A percentile compares a stretch with the other conserved stretches of the same genome.
These are phyloP conservation scores for Penicillium hordei DNA, from an alignment of 2,329 filamentous ascomycete species.

Conservation along the genomic window DNA sequence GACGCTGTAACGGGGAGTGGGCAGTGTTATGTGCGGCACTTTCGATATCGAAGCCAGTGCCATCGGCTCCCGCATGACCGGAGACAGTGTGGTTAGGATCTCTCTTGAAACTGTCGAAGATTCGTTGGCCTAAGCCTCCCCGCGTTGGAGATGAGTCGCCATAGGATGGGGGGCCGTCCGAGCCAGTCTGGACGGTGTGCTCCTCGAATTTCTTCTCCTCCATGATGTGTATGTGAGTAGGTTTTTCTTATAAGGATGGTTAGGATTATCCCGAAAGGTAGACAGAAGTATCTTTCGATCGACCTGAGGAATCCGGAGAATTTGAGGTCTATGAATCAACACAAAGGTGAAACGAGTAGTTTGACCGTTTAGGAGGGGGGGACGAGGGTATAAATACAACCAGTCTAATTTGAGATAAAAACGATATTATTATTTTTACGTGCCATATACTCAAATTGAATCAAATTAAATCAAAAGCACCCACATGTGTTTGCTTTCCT, in stretches of 20 bases:
- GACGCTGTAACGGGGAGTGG: conserved; percentile 70
- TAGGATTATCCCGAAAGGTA: not conserved
- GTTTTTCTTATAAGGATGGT: not conserved
- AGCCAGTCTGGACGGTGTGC: conserved; percentile 21
- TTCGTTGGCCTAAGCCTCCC: conserved; percentile 28
- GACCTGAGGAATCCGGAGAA: not conserved
- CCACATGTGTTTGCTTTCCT: not conserved
- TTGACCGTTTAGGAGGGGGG: not conserved
- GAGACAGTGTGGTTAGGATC: conserved; percentile 43
- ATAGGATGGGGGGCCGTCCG: conserved; percentile 32
- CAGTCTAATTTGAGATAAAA: conserved; percentile 1
- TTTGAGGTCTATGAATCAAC: not conserved
- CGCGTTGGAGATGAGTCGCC: conserved; percentile 31
- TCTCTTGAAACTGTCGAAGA: conserved; percentile 46
- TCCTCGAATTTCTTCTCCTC: conserved; percentile 34
- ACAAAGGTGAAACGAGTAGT: not conserved
- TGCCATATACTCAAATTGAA: not conserved
- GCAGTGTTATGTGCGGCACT: conserved; percentile 63
- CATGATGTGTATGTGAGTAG: conserved; percentile 21
- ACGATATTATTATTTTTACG: not conserved
- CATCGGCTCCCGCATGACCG: conserved; percentile 50
- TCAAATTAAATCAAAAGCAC: not conserved
- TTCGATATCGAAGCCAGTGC: conserved; percentile 63
- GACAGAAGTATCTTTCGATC: not conserved
- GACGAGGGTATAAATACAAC: conserved; percentile 9